Percentiles rank a stretch among this genome's conserved stretches.
These are phyloP conservation scores for Aureobasidium leucospermi DNA, from an alignment of 2,329 filamentous ascomycete species.

Conservation along the genomic window DNA sequence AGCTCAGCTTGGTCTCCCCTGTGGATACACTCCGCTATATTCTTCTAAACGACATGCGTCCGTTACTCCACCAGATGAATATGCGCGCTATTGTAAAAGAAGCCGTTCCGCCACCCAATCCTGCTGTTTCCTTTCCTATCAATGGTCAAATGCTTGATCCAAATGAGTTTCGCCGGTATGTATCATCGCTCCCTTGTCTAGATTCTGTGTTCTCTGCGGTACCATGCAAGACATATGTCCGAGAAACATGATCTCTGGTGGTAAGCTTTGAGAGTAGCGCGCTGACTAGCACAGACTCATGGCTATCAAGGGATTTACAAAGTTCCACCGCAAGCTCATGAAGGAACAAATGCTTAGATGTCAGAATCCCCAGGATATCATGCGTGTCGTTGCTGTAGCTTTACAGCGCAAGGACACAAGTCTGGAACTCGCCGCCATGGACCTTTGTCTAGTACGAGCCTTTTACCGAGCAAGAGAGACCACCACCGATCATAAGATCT, in stretches of 20 bases:
- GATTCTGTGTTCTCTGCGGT: neutral
- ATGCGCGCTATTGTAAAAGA: neutral
- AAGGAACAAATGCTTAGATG: constrained; percentile 25
- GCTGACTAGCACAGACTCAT: neutral
- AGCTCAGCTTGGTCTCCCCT: constrained; percentile 3
- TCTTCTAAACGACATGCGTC: neutral
- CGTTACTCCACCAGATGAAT: neutral
- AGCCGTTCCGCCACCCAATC: neutral
- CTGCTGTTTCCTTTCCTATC: constrained; percentile 1
- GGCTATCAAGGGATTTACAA: constrained; percentile 19
- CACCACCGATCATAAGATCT: constrained; percentile 24
- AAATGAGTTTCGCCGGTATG: constrained; percentile 19
- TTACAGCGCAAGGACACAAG: constrained; percentile 20
- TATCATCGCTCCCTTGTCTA: neutral
- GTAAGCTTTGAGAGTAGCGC: neutral
- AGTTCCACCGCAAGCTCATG: constrained; percentile 17
- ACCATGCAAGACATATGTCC: neutral
- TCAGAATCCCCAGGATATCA: constrained; percentile 23
- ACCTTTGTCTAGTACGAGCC: constrained; percentile 25
- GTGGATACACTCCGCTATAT: constrained; percentile 6
- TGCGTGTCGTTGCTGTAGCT: constrained; percentile 25
- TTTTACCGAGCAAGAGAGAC: constrained; percentile 27
- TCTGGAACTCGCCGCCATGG: constrained; percentile 19
- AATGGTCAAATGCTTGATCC: constrained; percentile 9
- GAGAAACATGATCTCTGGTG: too few species aligned